phyloP scores from a whole-genome alignment of 2,329 filamentous ascomycete genomes.

The Hymenoscyphus repandus region DNA sequence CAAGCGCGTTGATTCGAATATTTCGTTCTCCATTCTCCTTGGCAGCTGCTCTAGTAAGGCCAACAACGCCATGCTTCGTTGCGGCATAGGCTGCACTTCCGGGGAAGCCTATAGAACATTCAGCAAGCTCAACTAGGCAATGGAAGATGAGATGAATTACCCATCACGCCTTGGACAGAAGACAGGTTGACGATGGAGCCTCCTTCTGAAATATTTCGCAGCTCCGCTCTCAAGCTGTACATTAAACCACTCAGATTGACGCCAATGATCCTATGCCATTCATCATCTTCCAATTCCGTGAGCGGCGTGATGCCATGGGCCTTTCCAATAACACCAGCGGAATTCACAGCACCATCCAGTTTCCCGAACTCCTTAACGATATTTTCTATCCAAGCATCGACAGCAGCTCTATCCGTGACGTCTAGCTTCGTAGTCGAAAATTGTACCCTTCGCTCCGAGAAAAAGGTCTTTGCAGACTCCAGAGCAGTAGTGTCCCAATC shows the following conservation, averaged over 20 bases:
- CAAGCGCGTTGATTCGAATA: slow-evolving; percentile 36
- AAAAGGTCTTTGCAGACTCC: slow-evolving; percentile 28
- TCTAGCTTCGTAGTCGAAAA: slow-evolving; percentile 30
- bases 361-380: slow-evolving; percentile 34
- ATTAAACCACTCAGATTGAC: slow-evolving; percentile 36
- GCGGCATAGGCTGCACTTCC: slow-evolving; percentile 33
- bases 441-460: slow-evolving; percentile 23
- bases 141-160: slow-evolving; percentile 22
- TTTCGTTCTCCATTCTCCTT: slow-evolving; percentile 34
- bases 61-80: slow-evolving; percentile 37
- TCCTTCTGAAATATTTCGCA: slow-evolving; percentile 35
- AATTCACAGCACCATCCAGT: slow-evolving; percentile 45
- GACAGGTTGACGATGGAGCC: slow-evolving; percentile 36
- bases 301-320: slow-evolving; percentile 28
- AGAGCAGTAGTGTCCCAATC: slow-evolving; percentile 21
- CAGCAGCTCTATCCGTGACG: slow-evolving; percentile 27
- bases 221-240: slow-evolving; percentile 35
- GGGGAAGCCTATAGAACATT: slow-evolving; percentile 22
- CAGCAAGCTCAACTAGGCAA: slow-evolving; percentile 24
- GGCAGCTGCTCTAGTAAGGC: slow-evolving; percentile 35
- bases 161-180: slow-evolving; percentile 46
- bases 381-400: slow-evolving; percentile 34
- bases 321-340: slow-evolving; percentile 39
- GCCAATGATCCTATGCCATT: slow-evolving; percentile 35
- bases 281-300: slow-evolving; percentile 31